These are phyloP conservation scores for Naganishia onofrii DNA, from an alignment of 768 basidiomycete species.

Conservation along the genomic window DNA sequence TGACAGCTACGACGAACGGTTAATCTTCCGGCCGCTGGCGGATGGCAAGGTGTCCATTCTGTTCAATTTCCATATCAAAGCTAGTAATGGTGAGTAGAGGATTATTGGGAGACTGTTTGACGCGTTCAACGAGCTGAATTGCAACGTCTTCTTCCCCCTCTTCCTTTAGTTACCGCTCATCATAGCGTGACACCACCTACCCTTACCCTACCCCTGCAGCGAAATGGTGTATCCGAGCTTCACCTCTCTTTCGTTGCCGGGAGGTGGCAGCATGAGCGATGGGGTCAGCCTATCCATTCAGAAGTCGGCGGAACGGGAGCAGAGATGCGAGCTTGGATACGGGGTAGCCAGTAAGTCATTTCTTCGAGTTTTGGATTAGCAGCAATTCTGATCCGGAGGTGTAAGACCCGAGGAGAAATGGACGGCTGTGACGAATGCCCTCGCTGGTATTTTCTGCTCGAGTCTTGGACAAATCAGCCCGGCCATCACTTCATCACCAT, in stretches of 20 bases:
- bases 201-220: conserved; percentile 78
- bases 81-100: conserved; percentile 44
- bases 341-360: conserved; percentile 53
- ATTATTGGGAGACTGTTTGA: background rate
- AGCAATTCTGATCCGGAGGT: conserved; percentile 46
- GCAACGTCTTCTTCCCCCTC: background rate
- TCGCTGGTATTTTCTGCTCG: conserved; percentile 92
- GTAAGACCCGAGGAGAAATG: conserved; percentile 71
- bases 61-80: conserved; percentile 71
- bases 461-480: conserved; percentile 63
- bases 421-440: conserved; percentile 78
- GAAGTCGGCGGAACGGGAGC: conserved; percentile 77
- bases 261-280: conserved; percentile 80
- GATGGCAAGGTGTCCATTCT: conserved; percentile 79
- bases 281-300: conserved; percentile 73
- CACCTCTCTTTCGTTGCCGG: conserved; percentile 88
- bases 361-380: background rate
- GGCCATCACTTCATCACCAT: conserved; percentile 66
- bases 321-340: conserved; percentile 89
- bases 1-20: conserved; percentile 54
- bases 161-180: conserved; percentile 54
- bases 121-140: background rate
- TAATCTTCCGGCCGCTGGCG: conserved; percentile 62
- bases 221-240: conserved; percentile 80
- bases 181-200: conserved; percentile 82